Evolutionary conservation across 306 rosid genomes (phyloP).

Genomic region (Vigna angularis): DNA sequence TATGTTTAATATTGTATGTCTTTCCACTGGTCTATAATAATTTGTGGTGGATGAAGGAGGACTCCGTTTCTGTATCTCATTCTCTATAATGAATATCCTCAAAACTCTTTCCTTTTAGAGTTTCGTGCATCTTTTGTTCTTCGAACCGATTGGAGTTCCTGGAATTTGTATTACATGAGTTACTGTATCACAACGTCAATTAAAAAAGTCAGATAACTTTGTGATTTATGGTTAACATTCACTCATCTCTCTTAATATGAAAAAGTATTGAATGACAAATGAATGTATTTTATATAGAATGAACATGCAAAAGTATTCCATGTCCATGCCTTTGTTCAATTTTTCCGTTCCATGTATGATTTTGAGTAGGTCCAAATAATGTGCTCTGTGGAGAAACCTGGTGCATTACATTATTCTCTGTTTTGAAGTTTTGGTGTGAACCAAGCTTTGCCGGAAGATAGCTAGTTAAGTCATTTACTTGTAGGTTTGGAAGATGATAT

Average conservation of each 20-base stretch:
- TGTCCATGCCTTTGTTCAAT: conserved; percentile 14
- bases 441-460: conserved; percentile 13
- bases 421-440: not conserved
- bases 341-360: not conserved
- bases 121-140: no score
- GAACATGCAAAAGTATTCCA: conserved; percentile 4
- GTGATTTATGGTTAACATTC: not conserved
- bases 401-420: not conserved
- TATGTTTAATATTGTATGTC: no score
- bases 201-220: not conserved
- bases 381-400: not conserved
- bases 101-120: no score
- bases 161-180: no score
- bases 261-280: not conserved
- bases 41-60: no score
- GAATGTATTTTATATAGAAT: not conserved
- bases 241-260: not conserved
- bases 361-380: conserved; percentile 9
- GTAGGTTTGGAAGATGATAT: conserved; percentile 9
- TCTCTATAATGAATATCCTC: no score
- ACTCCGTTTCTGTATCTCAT: no score
- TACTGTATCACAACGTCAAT: no score
- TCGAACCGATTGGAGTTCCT: no score
- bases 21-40: no score
- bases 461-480: conserved; percentile 23